Conservation (phyloP, 768 basidiomycete species). For the Melanogaster broomeanus region DNA sequence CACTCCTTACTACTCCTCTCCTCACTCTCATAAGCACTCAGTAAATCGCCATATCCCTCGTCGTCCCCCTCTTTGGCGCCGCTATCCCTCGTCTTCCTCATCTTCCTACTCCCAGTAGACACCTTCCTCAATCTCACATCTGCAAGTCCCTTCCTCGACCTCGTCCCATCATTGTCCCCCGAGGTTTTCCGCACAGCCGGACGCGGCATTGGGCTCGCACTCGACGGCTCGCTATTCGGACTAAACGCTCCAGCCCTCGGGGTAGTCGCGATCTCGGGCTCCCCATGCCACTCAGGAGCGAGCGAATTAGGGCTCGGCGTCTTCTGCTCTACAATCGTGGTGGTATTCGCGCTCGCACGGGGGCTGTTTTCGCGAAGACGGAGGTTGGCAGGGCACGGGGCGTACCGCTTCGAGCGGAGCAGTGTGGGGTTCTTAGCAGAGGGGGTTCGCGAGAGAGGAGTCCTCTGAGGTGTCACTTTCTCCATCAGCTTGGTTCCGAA, state of each 20-base stretch:
- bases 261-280: slow-evolving; percentile 53
- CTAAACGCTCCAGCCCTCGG: slow-evolving; percentile 58
- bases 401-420: slow-evolving; percentile 54
- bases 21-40: slow-evolving; percentile 84
- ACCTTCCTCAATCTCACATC: slow-evolving; percentile 45
- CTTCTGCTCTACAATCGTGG: slow-evolving; percentile 34
- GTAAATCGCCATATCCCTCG: slow-evolving; percentile 69
- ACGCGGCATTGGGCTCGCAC: slow-evolving; percentile 29
- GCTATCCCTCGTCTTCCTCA: slow-evolving; percentile 49
- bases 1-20: slow-evolving; percentile 44
- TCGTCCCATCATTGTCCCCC: slow-evolving; percentile 24
- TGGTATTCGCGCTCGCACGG: slow-evolving; percentile 14
- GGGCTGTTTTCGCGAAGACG: slow-evolving; percentile 39
- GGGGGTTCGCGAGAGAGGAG: slow-evolving; percentile 43
- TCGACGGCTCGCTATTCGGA: slow-evolving; percentile 27
- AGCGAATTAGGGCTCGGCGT: slow-evolving; percentile 47
- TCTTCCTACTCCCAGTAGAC: slow-evolving; percentile 44
- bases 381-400: slow-evolving; percentile 48
- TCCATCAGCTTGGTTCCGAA: slow-evolving; percentile 10
- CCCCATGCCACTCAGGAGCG: slow-evolving; percentile 54
- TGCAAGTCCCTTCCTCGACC: slow-evolving; percentile 43
- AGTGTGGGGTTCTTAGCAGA: slow-evolving; percentile 40
- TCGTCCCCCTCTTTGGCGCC: slow-evolving; percentile 79
- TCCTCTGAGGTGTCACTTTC: slow-evolving; percentile 42
- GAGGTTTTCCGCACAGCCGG: slow-evolving; percentile 31